Conservation (phyloP, 495 filamentous ascomycete species). For the Xylaria flabelliformis region DNA sequence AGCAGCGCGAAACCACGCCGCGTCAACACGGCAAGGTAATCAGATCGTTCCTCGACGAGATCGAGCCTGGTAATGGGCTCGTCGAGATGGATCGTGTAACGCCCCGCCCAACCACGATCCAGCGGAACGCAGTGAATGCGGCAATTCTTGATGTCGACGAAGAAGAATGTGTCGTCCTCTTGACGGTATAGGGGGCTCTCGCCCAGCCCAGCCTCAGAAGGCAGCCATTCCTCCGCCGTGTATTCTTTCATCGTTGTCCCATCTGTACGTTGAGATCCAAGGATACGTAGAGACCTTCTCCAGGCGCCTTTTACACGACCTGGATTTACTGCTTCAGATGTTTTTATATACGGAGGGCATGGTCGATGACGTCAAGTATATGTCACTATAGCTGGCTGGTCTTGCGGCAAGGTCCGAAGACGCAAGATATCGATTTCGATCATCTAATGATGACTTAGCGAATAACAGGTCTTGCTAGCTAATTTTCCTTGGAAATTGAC, state of each 20-base stretch:
- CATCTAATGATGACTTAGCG: neutral
- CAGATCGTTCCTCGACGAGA: constrained; percentile 2
- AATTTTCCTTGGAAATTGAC: neutral
- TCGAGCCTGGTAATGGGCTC: constrained; percentile 26
- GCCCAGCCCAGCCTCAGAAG: constrained; percentile 24
- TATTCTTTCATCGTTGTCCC: constrained; percentile 20
- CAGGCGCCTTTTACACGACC: too few species aligned
- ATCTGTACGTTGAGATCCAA: neutral
- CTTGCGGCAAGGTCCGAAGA: neutral
- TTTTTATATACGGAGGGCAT: neutral
- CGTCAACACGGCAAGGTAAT: constrained; percentile 22
- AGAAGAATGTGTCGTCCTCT: constrained; percentile 31
- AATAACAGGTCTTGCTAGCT: neutral
- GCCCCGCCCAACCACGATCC: constrained; percentile 1
- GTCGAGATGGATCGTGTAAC: constrained; percentile 23
- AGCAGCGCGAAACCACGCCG: constrained; percentile 35
- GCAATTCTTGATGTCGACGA: constrained; percentile 32
- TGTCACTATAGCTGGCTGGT: neutral
- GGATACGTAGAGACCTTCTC: neutral
- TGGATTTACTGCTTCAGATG: neutral
- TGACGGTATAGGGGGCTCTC: constrained; percentile 30
- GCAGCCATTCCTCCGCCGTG: constrained; percentile 30
- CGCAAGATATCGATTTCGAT: neutral
- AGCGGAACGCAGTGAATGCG: constrained; percentile 27
- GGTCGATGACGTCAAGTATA: constrained; percentile 17